Evolutionary conservation across 1,139 yeast genomes (phyloP).

Genomic region (Diutina rugosa): DNA sequence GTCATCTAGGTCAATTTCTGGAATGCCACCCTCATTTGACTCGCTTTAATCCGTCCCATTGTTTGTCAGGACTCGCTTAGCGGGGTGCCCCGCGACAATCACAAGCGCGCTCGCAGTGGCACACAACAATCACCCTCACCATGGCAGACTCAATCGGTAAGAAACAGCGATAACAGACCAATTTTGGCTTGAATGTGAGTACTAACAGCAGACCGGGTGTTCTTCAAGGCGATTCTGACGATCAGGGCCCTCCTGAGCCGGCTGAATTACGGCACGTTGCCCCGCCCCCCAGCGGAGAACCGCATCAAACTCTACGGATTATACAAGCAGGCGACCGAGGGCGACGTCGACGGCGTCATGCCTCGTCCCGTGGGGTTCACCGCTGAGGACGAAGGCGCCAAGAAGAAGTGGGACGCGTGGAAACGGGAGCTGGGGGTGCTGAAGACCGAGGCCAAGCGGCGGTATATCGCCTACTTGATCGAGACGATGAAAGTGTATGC

Average conservation of each 20-base stretch:
- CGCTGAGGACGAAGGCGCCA: conserved; percentile 54
- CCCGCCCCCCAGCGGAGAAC: conserved; percentile 69
- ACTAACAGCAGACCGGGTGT: conserved; percentile 46
- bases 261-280: conserved; percentile 55
- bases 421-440: conserved; percentile 56
- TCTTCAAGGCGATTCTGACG: conserved; percentile 70
- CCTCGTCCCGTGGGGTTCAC: conserved; percentile 49
- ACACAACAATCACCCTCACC: not conserved
- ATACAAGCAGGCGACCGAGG: conserved; percentile 84
- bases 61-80: too few relatives aligned
- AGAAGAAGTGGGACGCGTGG: conserved; percentile 83
- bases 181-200: not conserved
- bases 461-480: conserved; percentile 54
- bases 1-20: too few relatives aligned
- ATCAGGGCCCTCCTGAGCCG: conserved; percentile 62
- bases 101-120: not conserved
- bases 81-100: not conserved
- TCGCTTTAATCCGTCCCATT: too few relatives aligned
- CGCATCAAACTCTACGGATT: conserved; percentile 65
- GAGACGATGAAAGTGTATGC: conserved; percentile 67
- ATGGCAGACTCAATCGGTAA: conserved; percentile 37
- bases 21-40: too few relatives aligned
- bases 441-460: conserved; percentile 63
- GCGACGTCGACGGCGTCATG: conserved; percentile 60
- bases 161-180: conserved; percentile 5